Base-by-base conservation (phyloP, 352 stramenopile genomes). In the Poterioochromonas sp. region DNA sequence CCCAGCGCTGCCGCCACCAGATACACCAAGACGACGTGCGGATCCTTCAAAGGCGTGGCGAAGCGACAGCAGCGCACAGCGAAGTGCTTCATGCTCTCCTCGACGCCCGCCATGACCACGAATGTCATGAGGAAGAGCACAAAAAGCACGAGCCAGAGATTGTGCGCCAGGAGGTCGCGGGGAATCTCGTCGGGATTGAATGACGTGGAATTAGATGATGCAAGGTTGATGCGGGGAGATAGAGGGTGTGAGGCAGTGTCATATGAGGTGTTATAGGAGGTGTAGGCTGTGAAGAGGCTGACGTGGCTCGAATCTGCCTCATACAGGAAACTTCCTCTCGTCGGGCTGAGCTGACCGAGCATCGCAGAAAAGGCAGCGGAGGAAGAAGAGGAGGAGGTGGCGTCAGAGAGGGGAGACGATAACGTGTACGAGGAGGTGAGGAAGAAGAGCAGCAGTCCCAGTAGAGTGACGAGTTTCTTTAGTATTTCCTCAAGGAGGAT, bases 31-130 rank as follows among this genome's bases (percentile, higher is more conserved):
- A 74, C 12, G 15, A 8, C n/a, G 1, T 74, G 65, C 1, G 65
- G 65, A 35, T 74, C 62, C 12, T 40, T 44, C 29, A 71, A 32
- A 8, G 62, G 35, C 29, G 34, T 26, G 18, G 20, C 2, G 20
- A 40, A 73, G 12, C 58, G 58, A 37, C 65, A 74, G 40, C 37
- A 74, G 8, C 65, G 65, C 37, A 74, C 37, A 8, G 41, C 65
- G 29, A 74, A 74, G 40, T 74, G 65, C 29, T 74, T 74, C 29
- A 34, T 74, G 0, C 2, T 58, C 29, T 74, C 65, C 40, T 74
- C 65, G 26, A 74, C 65, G 40, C 65, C 65, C 35, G 65, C 65
- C 15, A 37, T 37, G 1, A 74, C 65, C 29, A 51, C 65, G n/a
- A 74, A 74, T 40, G 65, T 12, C 65, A 74, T 51, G 2, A 74